phyloP scores from a whole-genome alignment of 306 rosid genomes.

The Mimosa pudica region DNA sequence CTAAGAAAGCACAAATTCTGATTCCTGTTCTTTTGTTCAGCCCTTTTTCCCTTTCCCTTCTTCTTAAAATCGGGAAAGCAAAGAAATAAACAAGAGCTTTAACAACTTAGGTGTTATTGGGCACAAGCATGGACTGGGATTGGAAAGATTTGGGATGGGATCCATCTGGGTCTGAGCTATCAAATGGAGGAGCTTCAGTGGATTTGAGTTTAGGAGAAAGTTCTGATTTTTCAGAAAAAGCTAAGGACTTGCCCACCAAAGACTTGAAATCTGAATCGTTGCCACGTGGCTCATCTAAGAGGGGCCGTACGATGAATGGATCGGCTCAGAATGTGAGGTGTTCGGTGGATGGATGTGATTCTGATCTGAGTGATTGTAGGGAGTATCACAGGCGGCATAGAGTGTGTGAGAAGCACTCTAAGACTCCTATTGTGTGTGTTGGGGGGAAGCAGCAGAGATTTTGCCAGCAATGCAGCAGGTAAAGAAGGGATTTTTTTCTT shows the following conservation, averaged over 20 bases:
- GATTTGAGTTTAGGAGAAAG: constrained; percentile 49
- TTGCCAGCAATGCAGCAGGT: constrained; percentile 99
- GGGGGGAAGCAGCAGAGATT: constrained; percentile 74
- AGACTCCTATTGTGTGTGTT: constrained; percentile 71
- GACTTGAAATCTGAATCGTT: constrained; percentile 35
- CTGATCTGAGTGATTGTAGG: constrained; percentile 80
- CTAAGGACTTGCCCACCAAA: constrained; percentile 2
- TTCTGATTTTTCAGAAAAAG: constrained; percentile 31
- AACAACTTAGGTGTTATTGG: constrained; percentile 11
- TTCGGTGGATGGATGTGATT: constrained; percentile 75
- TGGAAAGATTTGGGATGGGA: constrained; percentile 74
- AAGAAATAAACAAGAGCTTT: constrained; percentile 2
- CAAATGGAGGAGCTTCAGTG: constrained; percentile 40
- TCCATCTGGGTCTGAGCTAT: constrained; percentile 48
- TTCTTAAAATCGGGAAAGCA: constrained; percentile 30
- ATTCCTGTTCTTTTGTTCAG: constrained; percentile 39
- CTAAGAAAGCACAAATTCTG: constrained; percentile 29
- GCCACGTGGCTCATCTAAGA: constrained; percentile 52
- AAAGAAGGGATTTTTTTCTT: constrained; percentile 7
- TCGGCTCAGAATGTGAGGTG: constrained; percentile 53
- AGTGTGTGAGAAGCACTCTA: constrained; percentile 83
- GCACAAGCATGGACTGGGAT: constrained; percentile 80
- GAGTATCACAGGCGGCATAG: constrained; percentile 85
- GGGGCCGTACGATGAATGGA: constrained; percentile 53
- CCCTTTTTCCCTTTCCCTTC: constrained; percentile 4